Conservation (phyloP, 2,329 filamentous ascomycete species). For the Anthostomella pinea region DNA sequence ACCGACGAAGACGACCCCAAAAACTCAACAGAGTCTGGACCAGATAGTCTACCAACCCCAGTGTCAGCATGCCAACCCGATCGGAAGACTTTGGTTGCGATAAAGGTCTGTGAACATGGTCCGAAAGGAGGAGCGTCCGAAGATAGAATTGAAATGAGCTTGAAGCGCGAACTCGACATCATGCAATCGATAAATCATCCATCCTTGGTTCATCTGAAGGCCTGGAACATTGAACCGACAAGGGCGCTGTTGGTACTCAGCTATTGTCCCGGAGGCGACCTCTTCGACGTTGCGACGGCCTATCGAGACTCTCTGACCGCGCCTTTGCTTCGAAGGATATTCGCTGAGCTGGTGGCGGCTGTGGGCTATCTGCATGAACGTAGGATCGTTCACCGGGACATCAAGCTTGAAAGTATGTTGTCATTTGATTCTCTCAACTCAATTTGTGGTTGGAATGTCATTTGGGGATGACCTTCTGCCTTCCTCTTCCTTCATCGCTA, state of each 20-base stretch:
- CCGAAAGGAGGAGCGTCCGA: conserved; percentile 91
- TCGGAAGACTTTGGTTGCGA: conserved; percentile 81
- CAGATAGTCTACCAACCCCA: conserved; percentile 33
- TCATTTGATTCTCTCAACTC: conserved; percentile 13
- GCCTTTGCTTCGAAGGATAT: conserved; percentile 74
- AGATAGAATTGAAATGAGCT: conserved; percentile 85
- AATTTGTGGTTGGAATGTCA: too few species aligned
- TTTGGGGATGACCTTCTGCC: too few species aligned
- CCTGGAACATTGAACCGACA: conserved; percentile 80
- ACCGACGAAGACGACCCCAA: conserved; percentile 45
- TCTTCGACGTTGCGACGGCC: conserved; percentile 86
- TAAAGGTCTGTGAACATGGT: conserved; percentile 94
- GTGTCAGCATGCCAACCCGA: conserved; percentile 44
- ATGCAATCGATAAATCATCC: conserved; percentile 86
- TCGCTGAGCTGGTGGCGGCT: conserved; percentile 82
- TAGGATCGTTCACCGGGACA: conserved; percentile 91
- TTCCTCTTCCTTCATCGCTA: too few species aligned
- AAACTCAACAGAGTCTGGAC: conserved; percentile 33
- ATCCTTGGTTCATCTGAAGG: conserved; percentile 85
- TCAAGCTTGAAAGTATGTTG: conserved; percentile 87
- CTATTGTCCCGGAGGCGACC: conserved; percentile 89
- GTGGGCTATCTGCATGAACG: conserved; percentile 81
- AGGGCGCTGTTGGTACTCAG: conserved; percentile 82
- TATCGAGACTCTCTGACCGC: conserved; percentile 67
- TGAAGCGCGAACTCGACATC: conserved; percentile 94